phyloP scores from a whole-genome alignment of 208 protist species.

The Crithidia thermophila region DNA sequence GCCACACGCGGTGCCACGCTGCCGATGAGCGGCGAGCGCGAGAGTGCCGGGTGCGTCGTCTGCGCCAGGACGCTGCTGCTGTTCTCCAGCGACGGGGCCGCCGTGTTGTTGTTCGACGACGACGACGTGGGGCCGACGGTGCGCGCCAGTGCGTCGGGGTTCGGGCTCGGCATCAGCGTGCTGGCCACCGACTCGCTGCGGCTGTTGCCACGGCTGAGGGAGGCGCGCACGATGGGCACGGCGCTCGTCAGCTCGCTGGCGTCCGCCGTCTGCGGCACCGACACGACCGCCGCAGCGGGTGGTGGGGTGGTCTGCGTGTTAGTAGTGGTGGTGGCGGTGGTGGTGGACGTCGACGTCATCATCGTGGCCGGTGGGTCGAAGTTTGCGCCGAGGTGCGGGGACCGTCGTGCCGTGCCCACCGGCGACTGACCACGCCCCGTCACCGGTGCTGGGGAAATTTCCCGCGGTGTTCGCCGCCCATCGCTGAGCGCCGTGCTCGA shows the following conservation, averaged over 20 bases:
- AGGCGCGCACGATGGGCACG: constrained; percentile 9
- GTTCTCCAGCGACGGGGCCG: neutral
- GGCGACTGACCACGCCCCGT: constrained; percentile 4
- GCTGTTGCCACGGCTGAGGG: constrained; percentile 17
- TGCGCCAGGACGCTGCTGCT: neutral
- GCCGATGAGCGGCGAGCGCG: neutral
- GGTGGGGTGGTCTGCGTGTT: too few relatives aligned
- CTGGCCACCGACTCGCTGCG: neutral
- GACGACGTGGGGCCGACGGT: neutral
- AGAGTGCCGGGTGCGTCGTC: neutral
- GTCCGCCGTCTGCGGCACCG: neutral
- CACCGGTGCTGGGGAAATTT: constrained; percentile 5
- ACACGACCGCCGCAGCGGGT: too few relatives aligned
- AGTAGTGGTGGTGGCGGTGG: neutral
- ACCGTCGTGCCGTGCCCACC: neutral
- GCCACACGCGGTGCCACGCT: constrained; percentile 2
- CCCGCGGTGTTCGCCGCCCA: constrained; percentile 4
- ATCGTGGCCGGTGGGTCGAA: neutral
- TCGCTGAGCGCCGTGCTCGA: neutral
- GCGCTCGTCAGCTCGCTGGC: constrained; percentile 10
- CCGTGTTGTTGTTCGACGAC: neutral
- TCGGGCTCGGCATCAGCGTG: neutral
- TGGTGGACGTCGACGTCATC: neutral
- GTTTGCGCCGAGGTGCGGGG: neutral
- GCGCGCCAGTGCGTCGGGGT: neutral